Base-by-base conservation (phyloP, 306 rosid species). In the Dryas octopetala region DNA sequence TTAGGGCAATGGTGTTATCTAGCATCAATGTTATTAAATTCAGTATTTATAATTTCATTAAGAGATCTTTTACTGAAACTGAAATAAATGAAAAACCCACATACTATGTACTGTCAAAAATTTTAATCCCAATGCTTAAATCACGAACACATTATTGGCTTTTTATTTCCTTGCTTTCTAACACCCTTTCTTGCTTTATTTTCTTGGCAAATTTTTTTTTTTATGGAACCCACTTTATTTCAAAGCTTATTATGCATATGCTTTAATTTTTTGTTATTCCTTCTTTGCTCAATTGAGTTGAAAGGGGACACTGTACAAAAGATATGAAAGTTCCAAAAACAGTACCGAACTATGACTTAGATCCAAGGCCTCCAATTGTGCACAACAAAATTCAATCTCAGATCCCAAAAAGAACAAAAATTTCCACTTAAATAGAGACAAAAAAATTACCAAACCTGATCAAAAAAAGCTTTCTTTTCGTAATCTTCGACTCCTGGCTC, bases 401-500 rank as follows among this genome's bases (percentile, higher is more conserved):
- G 46, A 45, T 77, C 16, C 44, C 23, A 38, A 11, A 38, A 28
- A 60, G 3, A 17, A 73, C 17, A 16, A 5, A 57, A 16, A 61
- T 45, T 43, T 16, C 19, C 15, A 46, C 2, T 41, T 26, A 51
- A 61, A n/a, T 1, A 19, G 19, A 26, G 40, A 19, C 2, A 47
- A 32, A 32, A 17, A 41, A 46, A 19, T 13, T 1, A 54, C 0
- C 61, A 9, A 8, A 89, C 97, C 97, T 92, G 97, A 54, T 89
- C 87, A 44, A 96, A 89, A 72, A 92, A 89, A 4, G 85, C 89
- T 80, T 86, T 84, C 86, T 96, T 96, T 54, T 86, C 85, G 43
- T 83, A 88, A 45, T 89, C 93, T 28, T 90, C 98, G 32, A 84
- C 89, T 11, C 93, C 93, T 5, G 96, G 93, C 80, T 78, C 83